These are phyloP conservation scores for Kuraishia ogatae DNA, from an alignment of 805 yeast genomes.

Conservation along the genomic window DNA sequence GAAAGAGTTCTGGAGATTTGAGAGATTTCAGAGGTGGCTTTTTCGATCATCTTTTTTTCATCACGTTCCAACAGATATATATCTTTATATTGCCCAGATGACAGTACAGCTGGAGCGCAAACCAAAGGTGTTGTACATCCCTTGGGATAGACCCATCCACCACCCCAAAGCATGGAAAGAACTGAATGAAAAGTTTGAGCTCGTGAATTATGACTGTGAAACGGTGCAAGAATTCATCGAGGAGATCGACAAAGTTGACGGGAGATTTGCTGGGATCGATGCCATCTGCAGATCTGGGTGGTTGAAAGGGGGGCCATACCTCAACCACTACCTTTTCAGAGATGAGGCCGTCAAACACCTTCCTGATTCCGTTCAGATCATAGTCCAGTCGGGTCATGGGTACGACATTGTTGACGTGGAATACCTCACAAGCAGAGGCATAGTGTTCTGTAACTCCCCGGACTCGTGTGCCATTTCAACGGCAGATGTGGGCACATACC, in stretches of 20 bases:
- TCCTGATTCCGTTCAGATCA: constrained; percentile 26
- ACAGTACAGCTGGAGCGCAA: constrained; percentile 6
- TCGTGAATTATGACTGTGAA: constrained; percentile 22
- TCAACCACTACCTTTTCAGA: constrained; percentile 24
- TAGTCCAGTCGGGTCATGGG: constrained; percentile 32
- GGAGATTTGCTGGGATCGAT: constrained; percentile 24
- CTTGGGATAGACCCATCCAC: constrained; percentile 28
- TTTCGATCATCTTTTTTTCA: no score
- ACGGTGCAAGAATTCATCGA: constrained; percentile 26
- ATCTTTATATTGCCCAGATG: not conserved
- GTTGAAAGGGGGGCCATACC: constrained; percentile 29
- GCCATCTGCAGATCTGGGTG: constrained; percentile 30
- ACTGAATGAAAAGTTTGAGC: constrained; percentile 25
- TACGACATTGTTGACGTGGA: constrained; percentile 29
- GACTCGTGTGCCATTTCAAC: constrained; percentile 30
- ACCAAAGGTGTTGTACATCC: constrained; percentile 28
- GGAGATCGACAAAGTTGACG: constrained; percentile 25
- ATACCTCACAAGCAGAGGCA: constrained; percentile 21
- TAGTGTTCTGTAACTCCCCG: constrained; percentile 30
- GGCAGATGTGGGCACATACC: constrained; percentile 27
- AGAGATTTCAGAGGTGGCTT: no score
- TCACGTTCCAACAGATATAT: no score
- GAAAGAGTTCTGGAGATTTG: no score
- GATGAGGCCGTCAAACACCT: constrained; percentile 22
- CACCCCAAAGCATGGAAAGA: constrained; percentile 28